phyloP scores from a whole-genome alignment of 1,139 yeast genomes.

The Schizosaccharomyces versatilis region DNA sequence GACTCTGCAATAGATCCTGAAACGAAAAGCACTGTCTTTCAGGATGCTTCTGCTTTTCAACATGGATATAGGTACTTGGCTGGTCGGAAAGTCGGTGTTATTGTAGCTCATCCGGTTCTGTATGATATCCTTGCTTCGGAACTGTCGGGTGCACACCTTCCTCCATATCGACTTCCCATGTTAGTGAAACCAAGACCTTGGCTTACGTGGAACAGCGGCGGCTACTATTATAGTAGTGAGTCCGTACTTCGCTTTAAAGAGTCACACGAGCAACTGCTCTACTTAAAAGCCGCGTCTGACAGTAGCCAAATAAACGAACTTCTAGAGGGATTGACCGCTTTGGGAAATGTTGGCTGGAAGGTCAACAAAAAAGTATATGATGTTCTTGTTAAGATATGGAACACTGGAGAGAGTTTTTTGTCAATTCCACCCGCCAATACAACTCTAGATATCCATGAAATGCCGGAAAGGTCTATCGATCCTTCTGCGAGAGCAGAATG shows the following conservation, averaged over 20 bases:
- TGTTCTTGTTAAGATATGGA: constrained; percentile 63
- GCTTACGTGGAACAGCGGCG: constrained; percentile 65
- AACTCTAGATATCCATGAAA: constrained; percentile 37
- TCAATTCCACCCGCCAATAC: constrained; percentile 44
- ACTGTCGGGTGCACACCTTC: constrained; percentile 41
- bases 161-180: constrained; percentile 88
- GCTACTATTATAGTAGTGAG: constrained; percentile 45
- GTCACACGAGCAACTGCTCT: constrained; percentile 76
- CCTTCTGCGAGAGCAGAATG: constrained; percentile 52
- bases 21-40: constrained; percentile 41
- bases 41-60: constrained; percentile 73
- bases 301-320: constrained; percentile 42
- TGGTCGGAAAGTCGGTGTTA: constrained; percentile 64
- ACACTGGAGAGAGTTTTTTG: constrained; percentile 52
- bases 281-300: constrained; percentile 62
- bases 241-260: constrained; percentile 56
- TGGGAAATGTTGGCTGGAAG: constrained; percentile 86
- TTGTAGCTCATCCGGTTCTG: constrained; percentile 52
- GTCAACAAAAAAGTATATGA: constrained; percentile 52
- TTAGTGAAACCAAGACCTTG: constrained; percentile 72
- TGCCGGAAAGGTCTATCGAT: constrained; percentile 40
- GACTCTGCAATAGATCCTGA: constrained; percentile 63
- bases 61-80: constrained; percentile 65
- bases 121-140: constrained; percentile 48
- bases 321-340: constrained; percentile 63